Evolutionary conservation across 2,329 filamentous ascomycete genomes (phyloP).

Genomic region (Diaporthe eres): DNA sequence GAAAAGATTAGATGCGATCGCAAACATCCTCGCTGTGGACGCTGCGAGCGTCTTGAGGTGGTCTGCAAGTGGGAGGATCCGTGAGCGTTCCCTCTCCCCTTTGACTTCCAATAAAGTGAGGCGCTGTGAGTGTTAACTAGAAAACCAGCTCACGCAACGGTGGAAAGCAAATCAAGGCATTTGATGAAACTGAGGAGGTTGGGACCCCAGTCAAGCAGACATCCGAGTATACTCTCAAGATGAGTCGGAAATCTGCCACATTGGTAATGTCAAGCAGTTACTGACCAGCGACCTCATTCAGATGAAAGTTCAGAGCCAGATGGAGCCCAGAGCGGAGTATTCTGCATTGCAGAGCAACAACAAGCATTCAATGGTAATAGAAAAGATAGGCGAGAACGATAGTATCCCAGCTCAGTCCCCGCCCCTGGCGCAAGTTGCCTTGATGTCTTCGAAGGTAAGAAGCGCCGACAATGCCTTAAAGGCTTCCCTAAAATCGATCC

Average conservation of each 20-base stretch:
- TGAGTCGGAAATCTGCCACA: not conserved
- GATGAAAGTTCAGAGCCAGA: not conserved
- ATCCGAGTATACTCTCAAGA: not conserved
- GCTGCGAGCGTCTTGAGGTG: constrained; percentile 92
- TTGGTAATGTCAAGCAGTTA: not conserved
- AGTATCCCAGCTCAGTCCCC: too few species aligned
- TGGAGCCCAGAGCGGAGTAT: not conserved
- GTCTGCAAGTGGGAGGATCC: constrained; percentile 90
- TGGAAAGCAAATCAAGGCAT: not conserved
- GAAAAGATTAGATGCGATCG: constrained; percentile 99
- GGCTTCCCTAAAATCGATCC: too few species aligned
- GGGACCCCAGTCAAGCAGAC: not conserved
- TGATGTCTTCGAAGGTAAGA: too few species aligned
- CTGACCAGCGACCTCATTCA: not conserved
- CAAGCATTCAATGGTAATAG: too few species aligned
- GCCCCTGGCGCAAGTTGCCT: too few species aligned
- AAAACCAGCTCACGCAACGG: not conserved
- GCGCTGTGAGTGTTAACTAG: not conserved
- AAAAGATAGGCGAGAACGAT: too few species aligned
- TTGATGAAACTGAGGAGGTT: not conserved
- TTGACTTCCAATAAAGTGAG: not conserved
- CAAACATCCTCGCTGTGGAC: constrained; percentile 86
- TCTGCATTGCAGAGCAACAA: too few species aligned
- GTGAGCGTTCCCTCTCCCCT: constrained; percentile 66
- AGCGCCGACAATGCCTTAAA: too few species aligned